phyloP scores from a whole-genome alignment of 2,329 filamentous ascomycete genomes.

The Botryotinia convoluta region DNA sequence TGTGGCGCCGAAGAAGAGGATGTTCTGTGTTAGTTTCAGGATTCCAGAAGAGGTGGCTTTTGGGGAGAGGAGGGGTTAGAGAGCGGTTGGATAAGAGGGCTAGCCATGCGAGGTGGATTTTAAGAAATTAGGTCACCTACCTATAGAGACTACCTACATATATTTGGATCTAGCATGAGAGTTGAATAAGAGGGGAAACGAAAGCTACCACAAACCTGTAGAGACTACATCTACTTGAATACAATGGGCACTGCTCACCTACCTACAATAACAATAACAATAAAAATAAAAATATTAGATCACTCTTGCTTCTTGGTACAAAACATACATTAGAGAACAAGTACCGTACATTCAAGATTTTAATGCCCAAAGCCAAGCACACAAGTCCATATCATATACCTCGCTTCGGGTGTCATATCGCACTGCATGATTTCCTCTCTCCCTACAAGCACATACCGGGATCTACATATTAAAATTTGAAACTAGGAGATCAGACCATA shows the following conservation, averaged over 20 bases:
- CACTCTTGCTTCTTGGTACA: background rate
- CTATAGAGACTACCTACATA: background rate
- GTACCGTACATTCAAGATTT: background rate
- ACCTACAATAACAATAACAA: background rate
- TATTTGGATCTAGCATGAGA: background rate
- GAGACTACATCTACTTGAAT: background rate
- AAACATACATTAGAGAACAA: background rate
- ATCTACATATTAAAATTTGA: background rate
- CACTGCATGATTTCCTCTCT: background rate
- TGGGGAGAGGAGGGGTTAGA: conserved; percentile 29
- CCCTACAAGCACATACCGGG: background rate
- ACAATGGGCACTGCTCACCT: background rate
- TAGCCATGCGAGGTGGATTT: background rate
- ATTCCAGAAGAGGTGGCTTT: conserved; percentile 83
- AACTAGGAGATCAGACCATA: too few relatives aligned
- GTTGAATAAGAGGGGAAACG: background rate
- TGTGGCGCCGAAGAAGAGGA: conserved; percentile 89
- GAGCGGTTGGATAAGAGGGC: too few relatives aligned
- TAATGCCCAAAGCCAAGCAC: background rate
- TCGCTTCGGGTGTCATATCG: background rate
- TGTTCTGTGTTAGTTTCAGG: conserved; percentile 94
- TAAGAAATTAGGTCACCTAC: background rate
- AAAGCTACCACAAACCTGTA: background rate
- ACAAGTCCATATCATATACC: too few relatives aligned
- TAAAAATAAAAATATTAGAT: background rate